Percentiles rank a stretch among this genome's conserved stretches.
Conservation (phyloP, 2,329 filamentous ascomycete species). For the Verticillium nubilum region DNA sequence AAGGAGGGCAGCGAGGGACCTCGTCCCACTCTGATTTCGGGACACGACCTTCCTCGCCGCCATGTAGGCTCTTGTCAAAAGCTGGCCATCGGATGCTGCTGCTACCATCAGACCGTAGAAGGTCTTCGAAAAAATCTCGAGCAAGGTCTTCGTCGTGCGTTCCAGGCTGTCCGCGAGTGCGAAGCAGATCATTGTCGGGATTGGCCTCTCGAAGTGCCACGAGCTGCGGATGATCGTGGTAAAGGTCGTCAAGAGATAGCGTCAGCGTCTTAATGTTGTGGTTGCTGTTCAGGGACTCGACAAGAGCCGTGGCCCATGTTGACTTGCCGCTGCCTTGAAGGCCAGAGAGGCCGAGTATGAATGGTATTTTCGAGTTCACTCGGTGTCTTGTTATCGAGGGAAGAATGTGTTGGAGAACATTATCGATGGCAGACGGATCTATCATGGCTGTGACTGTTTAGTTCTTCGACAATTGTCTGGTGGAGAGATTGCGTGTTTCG, state of each 20-base stretch:
- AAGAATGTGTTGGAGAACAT: not conserved
- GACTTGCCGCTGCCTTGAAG: conserved; percentile 11
- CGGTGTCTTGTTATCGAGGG: conserved; percentile 1
- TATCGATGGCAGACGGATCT: not conserved
- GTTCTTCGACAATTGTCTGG: not conserved
- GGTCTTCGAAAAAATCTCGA: conserved; percentile 4
- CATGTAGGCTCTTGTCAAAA: conserved; percentile 8
- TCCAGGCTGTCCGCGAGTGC: conserved; percentile 8
- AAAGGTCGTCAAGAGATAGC: conserved; percentile 8
- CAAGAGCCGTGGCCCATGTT: conserved; percentile 9
- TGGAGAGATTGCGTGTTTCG: too few species aligned
- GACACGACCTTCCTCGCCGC: conserved; percentile 7
- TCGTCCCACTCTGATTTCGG: conserved; percentile 1
- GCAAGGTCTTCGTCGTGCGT: conserved; percentile 9
- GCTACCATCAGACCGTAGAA: not conserved
- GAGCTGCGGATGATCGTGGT: conserved; percentile 7
- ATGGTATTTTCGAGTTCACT: not conserved
- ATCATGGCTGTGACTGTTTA: not conserved
- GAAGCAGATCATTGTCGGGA: conserved; percentile 3
- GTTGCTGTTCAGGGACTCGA: conserved; percentile 6
- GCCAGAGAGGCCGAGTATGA: conserved; percentile 8
- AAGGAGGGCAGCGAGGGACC: conserved; percentile 4
- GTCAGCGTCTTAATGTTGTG: conserved; percentile 7
- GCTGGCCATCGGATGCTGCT: conserved; percentile 4
- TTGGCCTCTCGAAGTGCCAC: conserved; percentile 4